These are phyloP conservation scores for Trametes gibbosa DNA, from an alignment of 768 basidiomycete species.

Conservation along the genomic window DNA sequence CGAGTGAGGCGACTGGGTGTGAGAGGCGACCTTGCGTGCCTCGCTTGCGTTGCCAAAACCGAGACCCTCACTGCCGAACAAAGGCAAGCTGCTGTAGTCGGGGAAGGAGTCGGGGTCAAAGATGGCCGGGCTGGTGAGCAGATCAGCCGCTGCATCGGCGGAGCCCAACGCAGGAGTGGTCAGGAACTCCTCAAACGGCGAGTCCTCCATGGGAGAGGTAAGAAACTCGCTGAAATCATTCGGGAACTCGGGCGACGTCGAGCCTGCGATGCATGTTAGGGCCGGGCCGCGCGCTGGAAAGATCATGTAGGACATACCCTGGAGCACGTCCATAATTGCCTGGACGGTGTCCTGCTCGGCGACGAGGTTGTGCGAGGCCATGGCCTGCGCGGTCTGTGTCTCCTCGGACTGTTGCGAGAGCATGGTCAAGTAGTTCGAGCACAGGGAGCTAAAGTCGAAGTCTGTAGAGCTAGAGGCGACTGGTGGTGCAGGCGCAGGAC, in stretches of 20 bases:
- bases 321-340: constrained; percentile 39
- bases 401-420: constrained; percentile 43
- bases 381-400: constrained; percentile 25
- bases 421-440: constrained; percentile 70
- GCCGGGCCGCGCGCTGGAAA: not conserved
- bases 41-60: constrained; percentile 3
- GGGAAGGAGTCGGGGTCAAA: constrained; percentile 35
- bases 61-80: constrained; percentile 29
- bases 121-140: constrained; percentile 43
- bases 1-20: constrained; percentile 13
- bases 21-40: constrained; percentile 24
- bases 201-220: constrained; percentile 47
- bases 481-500: constrained; percentile 19
- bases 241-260: constrained; percentile 42
- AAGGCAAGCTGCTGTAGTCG: constrained; percentile 27
- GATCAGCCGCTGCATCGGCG: constrained; percentile 34
- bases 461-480: constrained; percentile 35
- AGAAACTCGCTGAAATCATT: constrained; percentile 42
- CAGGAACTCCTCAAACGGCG: constrained; percentile 46
- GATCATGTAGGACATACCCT: constrained; percentile 26
- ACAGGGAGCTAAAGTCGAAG: constrained; percentile 45
- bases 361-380: constrained; percentile 20
- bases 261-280: not conserved
- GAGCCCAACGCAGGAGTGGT: constrained; percentile 41
- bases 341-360: constrained; percentile 32